These are phyloP conservation scores for Linum trigynum DNA, from an alignment of 345 rosid genomes.

Conservation along the genomic window DNA sequence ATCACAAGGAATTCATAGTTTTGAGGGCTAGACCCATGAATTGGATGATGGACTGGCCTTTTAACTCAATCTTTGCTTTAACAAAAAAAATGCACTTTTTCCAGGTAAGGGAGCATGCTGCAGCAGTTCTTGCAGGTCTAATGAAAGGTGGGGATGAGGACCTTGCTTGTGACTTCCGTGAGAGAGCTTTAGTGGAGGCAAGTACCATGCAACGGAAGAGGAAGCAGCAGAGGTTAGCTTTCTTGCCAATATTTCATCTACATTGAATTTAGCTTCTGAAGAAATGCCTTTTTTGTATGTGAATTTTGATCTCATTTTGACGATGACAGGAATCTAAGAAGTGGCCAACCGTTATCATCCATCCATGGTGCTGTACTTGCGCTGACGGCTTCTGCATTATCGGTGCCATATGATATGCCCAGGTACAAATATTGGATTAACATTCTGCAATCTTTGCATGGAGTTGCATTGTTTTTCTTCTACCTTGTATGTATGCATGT, in stretches of 20 bases:
- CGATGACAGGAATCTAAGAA: slow-evolving; percentile 37
- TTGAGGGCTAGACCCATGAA: not conserved
- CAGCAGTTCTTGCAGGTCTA: slow-evolving; percentile 89
- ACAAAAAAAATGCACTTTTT: slow-evolving; percentile 5
- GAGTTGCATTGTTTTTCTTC: not conserved
- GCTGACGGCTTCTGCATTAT: slow-evolving; percentile 84
- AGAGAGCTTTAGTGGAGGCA: slow-evolving; percentile 72
- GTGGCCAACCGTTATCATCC: slow-evolving; percentile 42
- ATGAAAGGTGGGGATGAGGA: slow-evolving; percentile 92
- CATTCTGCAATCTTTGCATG: slow-evolving; percentile 1
- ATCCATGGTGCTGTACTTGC: slow-evolving; percentile 95
- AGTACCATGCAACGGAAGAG: slow-evolving; percentile 40
- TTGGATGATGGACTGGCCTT: not conserved
- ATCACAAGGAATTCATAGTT: not conserved
- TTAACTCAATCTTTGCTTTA: not conserved
- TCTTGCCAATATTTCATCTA: not conserved
- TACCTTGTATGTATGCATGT: too few relatives aligned
- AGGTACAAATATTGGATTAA: slow-evolving; percentile 32
- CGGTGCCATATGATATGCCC: slow-evolving; percentile 98
- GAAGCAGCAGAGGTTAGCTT: slow-evolving; percentile 49
- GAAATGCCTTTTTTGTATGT: not conserved
- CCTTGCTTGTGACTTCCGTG: slow-evolving; percentile 72
- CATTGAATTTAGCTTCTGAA: not conserved
- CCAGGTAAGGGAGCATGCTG: slow-evolving; percentile 98
- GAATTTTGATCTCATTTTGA: slow-evolving; percentile 3